phyloP scores from a whole-genome alignment of 129 eudicot species.

The Arctium minus region DNA sequence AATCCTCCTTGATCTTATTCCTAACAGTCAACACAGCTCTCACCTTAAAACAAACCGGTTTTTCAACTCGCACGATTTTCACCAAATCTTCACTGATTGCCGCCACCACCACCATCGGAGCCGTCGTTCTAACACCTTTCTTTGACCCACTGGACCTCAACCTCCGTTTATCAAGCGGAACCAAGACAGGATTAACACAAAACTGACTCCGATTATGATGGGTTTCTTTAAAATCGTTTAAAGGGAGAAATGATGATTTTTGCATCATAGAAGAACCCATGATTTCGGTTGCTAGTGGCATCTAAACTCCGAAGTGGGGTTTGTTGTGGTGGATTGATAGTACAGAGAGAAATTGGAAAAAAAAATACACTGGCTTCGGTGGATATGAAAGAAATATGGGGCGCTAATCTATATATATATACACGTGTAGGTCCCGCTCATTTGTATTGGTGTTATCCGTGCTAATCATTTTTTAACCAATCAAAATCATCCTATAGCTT shows the following conservation, averaged over 20 bases:
- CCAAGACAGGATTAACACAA: conserved; percentile 18
- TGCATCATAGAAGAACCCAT: conserved; percentile 45
- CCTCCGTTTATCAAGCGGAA: conserved; percentile 34
- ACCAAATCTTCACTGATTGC: conserved; percentile 81
- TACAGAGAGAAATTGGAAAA: not conserved
- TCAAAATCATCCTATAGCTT: too few relatives aligned
- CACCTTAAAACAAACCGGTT: conserved; percentile 63
- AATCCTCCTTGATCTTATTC: conserved; percentile 79
- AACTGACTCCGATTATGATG: conserved; percentile 10
- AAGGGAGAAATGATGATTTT: conserved; percentile 37
- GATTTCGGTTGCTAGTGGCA: conserved; percentile 63
- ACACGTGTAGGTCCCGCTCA: not conserved
- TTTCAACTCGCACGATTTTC: conserved; percentile 47
- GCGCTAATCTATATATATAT: not conserved
- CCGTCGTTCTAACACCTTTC: not conserved
- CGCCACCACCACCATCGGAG: conserved; percentile 38
- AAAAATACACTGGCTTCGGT: not conserved
- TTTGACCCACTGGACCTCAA: not conserved
- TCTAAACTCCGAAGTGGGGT: conserved; percentile 11
- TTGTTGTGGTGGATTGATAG: not conserved
- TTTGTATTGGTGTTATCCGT: too few relatives aligned
- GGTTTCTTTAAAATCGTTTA: conserved; percentile 3
- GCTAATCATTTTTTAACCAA: too few relatives aligned
- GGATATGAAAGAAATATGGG: not conserved
- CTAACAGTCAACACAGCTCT: conserved; percentile 84